Evolutionary conservation across 2,329 filamentous ascomycete genomes (phyloP), one percentile per base, ranked within the genome.

Genomic region (Stromatinia cepivora): DNA sequence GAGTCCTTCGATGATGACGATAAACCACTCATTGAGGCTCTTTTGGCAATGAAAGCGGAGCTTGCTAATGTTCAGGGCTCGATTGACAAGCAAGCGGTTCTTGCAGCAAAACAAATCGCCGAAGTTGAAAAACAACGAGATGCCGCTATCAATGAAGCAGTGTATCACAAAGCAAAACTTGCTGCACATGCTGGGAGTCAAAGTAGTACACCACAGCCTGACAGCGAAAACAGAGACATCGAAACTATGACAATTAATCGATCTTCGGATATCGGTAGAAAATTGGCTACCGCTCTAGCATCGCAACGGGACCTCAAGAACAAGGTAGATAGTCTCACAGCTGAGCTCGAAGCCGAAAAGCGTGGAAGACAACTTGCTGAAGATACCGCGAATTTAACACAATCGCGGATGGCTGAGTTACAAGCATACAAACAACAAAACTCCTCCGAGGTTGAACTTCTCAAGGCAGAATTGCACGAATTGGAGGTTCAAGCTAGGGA

Each of bases 51-150:
- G 93, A 90, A 93, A 70, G 87, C 90, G 9, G 95, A 99, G 77
- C 84, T 99, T 17, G 87, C 90, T 34, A 95, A 94, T 71, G 94
- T 99, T 56, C 96, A 99, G 79, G 88, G 84, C 20, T 92, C 93
- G 0, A 92, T 99, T 63, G 94, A 97, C 75, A 89, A 92, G 74
- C 95, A 98, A 81, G 92, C 93, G 17, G 84, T 92, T 10, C 83
- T 92, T 69, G 94, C 95, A 11, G 93, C 94, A 0, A 94, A 91
- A 79, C 89, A 94, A 71, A 94, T 99, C 71, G 94, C 94, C 1
- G 94, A 97, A 78, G 91, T 96, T 1, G 95, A 99, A 79, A 94
- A 92, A 78, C 95, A 99, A 81, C 87, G 96, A 64, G 95, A 99
- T 80, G 89, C 91, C 53, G 95, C 95, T n/a, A 90, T 99, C 67